Evolutionary conservation across 805 yeast species (phyloP).

Genomic region (Kodamaea lidongshanica): DNA sequence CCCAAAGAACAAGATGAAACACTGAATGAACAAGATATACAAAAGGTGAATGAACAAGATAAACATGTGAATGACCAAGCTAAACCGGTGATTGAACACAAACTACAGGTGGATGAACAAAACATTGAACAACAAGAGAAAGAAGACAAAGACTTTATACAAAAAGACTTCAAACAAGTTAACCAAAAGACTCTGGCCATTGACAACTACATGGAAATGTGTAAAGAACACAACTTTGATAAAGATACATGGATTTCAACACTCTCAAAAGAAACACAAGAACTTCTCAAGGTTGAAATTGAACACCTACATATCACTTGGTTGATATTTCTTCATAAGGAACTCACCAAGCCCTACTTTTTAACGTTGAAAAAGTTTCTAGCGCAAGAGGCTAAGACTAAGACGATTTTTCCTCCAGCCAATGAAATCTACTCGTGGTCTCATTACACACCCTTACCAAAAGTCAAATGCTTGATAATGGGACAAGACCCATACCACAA

Average conservation of each 20-base stretch:
- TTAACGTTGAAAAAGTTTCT: slow-evolving; percentile 64
- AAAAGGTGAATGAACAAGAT: no score
- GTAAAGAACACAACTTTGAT: slow-evolving; percentile 31
- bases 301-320: slow-evolving; percentile 68
- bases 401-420: slow-evolving; percentile 70
- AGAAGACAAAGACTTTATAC: not conserved
- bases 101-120: no score
- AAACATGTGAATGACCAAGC: no score
- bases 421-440: slow-evolving; percentile 88
- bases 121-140: no score
- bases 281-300: slow-evolving; percentile 61
- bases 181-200: not conserved
- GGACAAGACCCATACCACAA: slow-evolving; percentile 99
- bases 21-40: not conserved
- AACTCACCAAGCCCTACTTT: slow-evolving; percentile 82
- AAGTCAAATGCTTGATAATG: slow-evolving; percentile 70
- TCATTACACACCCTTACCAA: slow-evolving; percentile 67
- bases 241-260: slow-evolving; percentile 46
- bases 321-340: slow-evolving; percentile 63
- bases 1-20: slow-evolving; percentile 1
- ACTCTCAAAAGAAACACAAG: slow-evolving; percentile 42
- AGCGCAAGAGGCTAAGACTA: slow-evolving; percentile 35
- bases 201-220: slow-evolving; percentile 6
- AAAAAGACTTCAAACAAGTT: not conserved
- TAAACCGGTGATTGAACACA: no score